Percentiles rank a stretch among this genome's conserved stretches.
Evolutionary conservation across 352 stramenopile species (phyloP).

Genomic region (Aphanomyces astaci): DNA sequence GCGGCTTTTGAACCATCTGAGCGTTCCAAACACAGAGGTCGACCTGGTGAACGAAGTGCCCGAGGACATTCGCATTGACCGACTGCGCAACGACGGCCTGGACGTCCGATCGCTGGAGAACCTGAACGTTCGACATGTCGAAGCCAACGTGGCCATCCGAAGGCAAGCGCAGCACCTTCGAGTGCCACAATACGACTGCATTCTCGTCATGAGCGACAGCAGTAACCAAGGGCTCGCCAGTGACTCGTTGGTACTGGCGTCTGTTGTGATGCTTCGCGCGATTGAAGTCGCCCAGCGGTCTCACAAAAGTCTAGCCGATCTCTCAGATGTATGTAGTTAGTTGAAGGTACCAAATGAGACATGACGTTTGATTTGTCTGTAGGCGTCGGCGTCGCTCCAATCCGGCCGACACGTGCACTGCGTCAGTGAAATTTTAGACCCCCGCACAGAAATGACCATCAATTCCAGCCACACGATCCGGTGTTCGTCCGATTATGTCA

Average conservation of each 20-base stretch:
- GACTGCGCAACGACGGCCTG: conserved; percentile 50
- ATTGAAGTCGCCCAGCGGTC: conserved; percentile 23
- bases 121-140: conserved; percentile 53
- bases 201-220: conserved; percentile 77
- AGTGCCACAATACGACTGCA: conserved; percentile 63
- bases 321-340: background rate
- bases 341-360: no score
- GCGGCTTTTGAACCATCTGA: conserved; percentile 62
- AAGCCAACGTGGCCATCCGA: conserved; percentile 72
- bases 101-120: conserved; percentile 44
- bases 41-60: conserved; percentile 79
- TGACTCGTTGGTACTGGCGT: conserved; percentile 78
- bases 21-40: conserved; percentile 49
- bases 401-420: background rate
- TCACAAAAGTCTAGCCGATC: background rate
- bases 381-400: background rate
- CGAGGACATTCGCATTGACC: conserved; percentile 48
- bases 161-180: conserved; percentile 55
- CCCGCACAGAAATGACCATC: conserved; percentile 19
- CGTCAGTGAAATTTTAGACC: conserved; percentile 15
- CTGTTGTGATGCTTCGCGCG: conserved; percentile 76
- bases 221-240: conserved; percentile 76
- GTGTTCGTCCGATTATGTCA: conserved; percentile 4
- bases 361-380: no score
- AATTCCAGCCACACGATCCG: background rate